phyloP scores from a whole-genome alignment of 257 asterid genomes.

The Coffea canephora region DNA sequence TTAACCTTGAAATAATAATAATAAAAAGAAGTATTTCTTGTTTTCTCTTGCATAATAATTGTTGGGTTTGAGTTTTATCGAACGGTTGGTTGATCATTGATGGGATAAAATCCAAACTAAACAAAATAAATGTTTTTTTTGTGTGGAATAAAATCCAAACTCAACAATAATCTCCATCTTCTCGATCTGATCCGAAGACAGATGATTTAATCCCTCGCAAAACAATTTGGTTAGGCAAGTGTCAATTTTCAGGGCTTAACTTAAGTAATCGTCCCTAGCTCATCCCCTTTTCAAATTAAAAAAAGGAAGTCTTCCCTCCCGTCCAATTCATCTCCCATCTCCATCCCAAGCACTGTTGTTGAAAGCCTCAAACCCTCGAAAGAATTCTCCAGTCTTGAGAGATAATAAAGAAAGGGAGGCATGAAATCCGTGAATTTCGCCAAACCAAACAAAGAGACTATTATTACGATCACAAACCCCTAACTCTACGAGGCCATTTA shows the following conservation, averaged over 20 bases:
- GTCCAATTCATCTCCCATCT: neutral
- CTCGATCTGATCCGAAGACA: neutral
- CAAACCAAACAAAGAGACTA: constrained; percentile 29
- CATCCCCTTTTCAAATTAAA: too few species aligned
- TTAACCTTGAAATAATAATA: too few species aligned
- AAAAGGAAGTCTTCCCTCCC: neutral
- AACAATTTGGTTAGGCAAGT: constrained; percentile 28
- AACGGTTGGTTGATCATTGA: too few species aligned
- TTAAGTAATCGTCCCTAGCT: neutral
- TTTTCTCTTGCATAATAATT: too few species aligned
- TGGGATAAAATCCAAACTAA: too few species aligned
- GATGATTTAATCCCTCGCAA: constrained; percentile 13
- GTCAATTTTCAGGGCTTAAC: constrained; percentile 29
- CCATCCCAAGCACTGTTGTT: neutral
- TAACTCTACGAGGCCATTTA: constrained; percentile 15
- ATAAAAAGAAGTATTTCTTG: too few species aligned
- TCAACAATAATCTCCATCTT: neutral
- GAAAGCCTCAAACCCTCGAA: neutral
- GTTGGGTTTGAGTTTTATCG: too few species aligned
- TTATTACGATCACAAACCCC: constrained; percentile 29
- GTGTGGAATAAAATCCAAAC: too few species aligned
- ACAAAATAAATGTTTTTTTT: too few species aligned
- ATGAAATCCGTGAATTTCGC: constrained; percentile 51
- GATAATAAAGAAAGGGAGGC: constrained; percentile 11
- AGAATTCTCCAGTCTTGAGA: neutral